Base-by-base conservation (phyloP, 331 rosid species). In the Dryas integrifolia region DNA sequence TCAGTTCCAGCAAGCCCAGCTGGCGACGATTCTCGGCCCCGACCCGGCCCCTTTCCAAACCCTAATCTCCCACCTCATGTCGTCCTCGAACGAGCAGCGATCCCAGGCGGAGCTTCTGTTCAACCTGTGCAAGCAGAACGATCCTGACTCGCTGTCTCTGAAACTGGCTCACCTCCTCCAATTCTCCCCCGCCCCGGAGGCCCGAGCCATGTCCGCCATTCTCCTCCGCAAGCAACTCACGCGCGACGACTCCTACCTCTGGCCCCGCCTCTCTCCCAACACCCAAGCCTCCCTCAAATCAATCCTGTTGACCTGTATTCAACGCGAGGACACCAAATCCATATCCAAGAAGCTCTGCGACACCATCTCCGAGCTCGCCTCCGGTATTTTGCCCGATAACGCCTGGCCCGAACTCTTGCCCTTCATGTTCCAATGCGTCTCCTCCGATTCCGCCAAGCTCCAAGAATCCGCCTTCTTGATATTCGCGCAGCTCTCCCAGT, bases 171-270 rank as follows among this genome's bases (percentile, higher is more conserved):
- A 91, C 65, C 88, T 93, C n/a, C 97, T 93, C 26, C 94, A 91
- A 67, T 87, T 78, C 52, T 90, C 94, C 2, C 90, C 89, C 1
- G 90, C 76, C 58, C 75, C 72, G 1, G 98, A 93, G 85, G 94
- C 82, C 0, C 97, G 98, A 0, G 97, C 97, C 58, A 91, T 93
- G 98, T 87, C 98, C 24, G 98, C 98, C 26, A 87, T 93, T 68
- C 96, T 93, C 69, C 96, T 93, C 76, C 82, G 98, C 6, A 93
- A 93, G 85, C 98, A 90, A 68, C 94, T 93, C 35, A 93, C 98
- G 1, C 96, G 97, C 52, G 97, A 93, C 48, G 97, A 93, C 48
- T 86, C 98, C 0, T 93, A 91, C 45, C 85, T 93, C 15, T 93
- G 98, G 98, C 98, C 98, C 0, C 89, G 96, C 0, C 88, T 93